Evolutionary conservation across 257 asterid species (phyloP), one percentile per base, ranked within the genome.

Genomic region (Rehmannia glutinosa): DNA sequence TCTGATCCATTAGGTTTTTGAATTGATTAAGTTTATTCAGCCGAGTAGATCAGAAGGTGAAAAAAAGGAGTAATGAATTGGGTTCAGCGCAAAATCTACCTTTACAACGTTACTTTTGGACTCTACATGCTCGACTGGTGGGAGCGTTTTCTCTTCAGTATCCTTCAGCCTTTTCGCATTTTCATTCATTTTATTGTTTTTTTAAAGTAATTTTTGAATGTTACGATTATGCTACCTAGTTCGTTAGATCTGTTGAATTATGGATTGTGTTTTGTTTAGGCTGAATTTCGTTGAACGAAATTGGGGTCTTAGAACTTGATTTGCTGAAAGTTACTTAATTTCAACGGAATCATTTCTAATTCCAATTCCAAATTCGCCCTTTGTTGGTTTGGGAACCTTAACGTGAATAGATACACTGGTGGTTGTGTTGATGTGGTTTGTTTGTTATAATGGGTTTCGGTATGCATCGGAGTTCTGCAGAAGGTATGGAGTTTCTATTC

Each of bases 41-140:
- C 3, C 16, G 36, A 17, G 51, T 10, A 8, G 62, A 61, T 70
- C 74, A 25, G 53, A 15, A 33, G 66, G 30, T 43, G 59, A 23
- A 60, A 36, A 24, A 11, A 8, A 39, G 12, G 21, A 27, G 53
- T 25, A 15, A 88, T 81, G 88, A 85, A 88, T 42, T 84, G 91
- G 85, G 20, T 88, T 73, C 94, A 86, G 72, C 86, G 88, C 59
- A 88, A 86, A 72, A 75, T 86, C 39, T 82, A 82, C 63, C 87
- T 84, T 0, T 88, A 88, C 80, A 86, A 88, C 61, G 96, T 88
- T 13, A 86, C 96, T 23, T 88, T 86, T 56, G 96, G 96, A 3
- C 89, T 88, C 43, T 88, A 82, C 64, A 86, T 86, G 96, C 71
- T 88, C 58, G 94, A 88, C 62, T 86, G 91, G 91, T 88, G 96